Base-by-base conservation (phyloP, 2,329 filamentous ascomycete genomes). In the Phialocephala sp. region DNA sequence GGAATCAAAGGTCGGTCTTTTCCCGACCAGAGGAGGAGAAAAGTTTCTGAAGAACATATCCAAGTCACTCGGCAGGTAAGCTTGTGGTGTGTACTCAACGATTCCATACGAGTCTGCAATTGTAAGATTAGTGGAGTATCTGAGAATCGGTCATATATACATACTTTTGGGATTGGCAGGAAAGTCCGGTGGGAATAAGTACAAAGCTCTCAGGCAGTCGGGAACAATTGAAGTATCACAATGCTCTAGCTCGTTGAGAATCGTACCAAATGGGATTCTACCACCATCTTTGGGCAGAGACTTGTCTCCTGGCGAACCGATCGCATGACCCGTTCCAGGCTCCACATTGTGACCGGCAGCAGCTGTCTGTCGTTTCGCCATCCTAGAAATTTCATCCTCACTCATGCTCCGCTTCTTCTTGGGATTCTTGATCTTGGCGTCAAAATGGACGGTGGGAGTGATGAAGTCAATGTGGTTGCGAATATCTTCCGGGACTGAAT, bases 151-250 rank as follows among this genome's bases (percentile, higher is more conserved):
- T 15, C 5, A 5, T 3, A 32, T 72, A 82, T 84, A 59, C 67
- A 57, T 64, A 68, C 68, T 68, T n/a, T 62, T 60, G n/a, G 64
- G 55, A 36, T 47, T 60, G 36, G 75, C 73, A 4, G 75, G 73
- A 4, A 73, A 74, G 11, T 79, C 78, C 4, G 77, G 69, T 18
- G 83, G 79, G 62, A 82, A 80, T 1, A 74, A 69, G 69, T 86
- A 86, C 32, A 86, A 74, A 14, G 82, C 82, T 50, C 80, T 79
- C 66, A 86, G 79, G 69, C 86, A 88, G 55, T 81, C 80, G 0
- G 85, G 84, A 0, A 84, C 87, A 68, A 88, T 86, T 68, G 82
- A 80, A n/a, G 75, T 73, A 69, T 84, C 81, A 71, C 86, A 89
- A 64, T 78, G 71, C 11, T 66, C 63, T 36, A 73, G 39, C 11